Conservation (phyloP, 306 rosid genomes). For the Prunus mume region DNA sequence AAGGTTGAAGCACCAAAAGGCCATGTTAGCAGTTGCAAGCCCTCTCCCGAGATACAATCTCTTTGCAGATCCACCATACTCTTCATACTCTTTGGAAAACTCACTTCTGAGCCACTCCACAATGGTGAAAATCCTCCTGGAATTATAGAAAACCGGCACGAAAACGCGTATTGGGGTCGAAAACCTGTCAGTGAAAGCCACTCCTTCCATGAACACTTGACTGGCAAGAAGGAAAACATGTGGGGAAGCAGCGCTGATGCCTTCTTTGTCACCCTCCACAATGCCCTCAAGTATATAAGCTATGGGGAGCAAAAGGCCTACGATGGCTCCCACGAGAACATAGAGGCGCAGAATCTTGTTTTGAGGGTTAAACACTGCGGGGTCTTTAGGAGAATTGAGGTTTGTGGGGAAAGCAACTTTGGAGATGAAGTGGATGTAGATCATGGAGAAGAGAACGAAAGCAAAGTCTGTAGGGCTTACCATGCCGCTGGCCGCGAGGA, state of each 20-base stretch:
- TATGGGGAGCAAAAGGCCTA: conserved; percentile 73
- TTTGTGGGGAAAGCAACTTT: conserved; percentile 58
- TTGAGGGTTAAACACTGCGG: conserved; percentile 39
- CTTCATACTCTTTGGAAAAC: conserved; percentile 44
- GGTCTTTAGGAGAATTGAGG: conserved; percentile 31
- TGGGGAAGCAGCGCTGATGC: conserved; percentile 80
- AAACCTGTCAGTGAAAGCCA: conserved; percentile 45
- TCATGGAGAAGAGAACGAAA: conserved; percentile 50
- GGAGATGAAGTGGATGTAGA: conserved; percentile 65
- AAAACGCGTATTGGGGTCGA: conserved; percentile 73
- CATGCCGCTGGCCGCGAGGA: conserved; percentile 79
- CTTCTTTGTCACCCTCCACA: conserved; percentile 70
- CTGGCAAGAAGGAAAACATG: conserved; percentile 81
- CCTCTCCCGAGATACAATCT: conserved; percentile 56
- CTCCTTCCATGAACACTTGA: conserved; percentile 88
- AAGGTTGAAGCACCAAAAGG: conserved; percentile 84
- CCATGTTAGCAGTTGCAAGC: conserved; percentile 84
- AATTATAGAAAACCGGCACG: conserved; percentile 72
- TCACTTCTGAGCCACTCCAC: conserved; percentile 74
- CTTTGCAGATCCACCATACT: conserved; percentile 45
- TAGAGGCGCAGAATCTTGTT: conserved; percentile 58
- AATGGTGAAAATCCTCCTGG: conserved; percentile 70
- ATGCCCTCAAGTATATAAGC: conserved; percentile 71
- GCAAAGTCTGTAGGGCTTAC: conserved; percentile 62
- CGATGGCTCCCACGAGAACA: conserved; percentile 42